These are phyloP conservation scores for Diddensiella santjacobensis DNA, from an alignment of 805 yeast species.

Conservation along the genomic window DNA sequence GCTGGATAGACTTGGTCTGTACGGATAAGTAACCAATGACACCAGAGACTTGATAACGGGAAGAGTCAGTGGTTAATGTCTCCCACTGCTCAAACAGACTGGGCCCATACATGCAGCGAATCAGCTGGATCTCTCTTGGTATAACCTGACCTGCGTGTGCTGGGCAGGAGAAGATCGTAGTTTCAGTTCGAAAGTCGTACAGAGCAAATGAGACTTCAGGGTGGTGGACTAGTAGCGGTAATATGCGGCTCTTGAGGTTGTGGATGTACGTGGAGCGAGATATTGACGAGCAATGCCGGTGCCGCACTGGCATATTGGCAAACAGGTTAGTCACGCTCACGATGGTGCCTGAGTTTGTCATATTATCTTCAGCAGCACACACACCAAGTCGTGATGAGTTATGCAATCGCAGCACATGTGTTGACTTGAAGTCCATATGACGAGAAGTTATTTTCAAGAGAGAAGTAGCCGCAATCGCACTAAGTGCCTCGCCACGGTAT, in stretches of 20 bases:
- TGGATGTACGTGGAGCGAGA: neutral
- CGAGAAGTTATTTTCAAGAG: conserved; percentile 44
- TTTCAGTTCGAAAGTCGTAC: neutral
- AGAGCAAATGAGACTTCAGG: conserved; percentile 9
- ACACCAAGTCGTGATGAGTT: conserved; percentile 7
- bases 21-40: neutral
- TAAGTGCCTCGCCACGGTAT: conserved; percentile 52
- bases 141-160: neutral
- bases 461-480: conserved; percentile 40
- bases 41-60: neutral
- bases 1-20: neutral
- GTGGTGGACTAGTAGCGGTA: conserved; percentile 6
- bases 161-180: neutral
- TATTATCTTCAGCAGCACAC: neutral
- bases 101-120: conserved; percentile 3
- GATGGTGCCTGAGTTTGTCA: conserved; percentile 10
- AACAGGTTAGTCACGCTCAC: conserved; percentile 24
- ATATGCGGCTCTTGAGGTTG: conserved; percentile 7
- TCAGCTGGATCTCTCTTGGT: conserved; percentile 5
- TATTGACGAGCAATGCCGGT: conserved; percentile 2
- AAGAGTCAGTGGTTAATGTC: neutral
- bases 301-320: conserved; percentile 27
- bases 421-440: conserved; percentile 16
- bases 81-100: conserved; percentile 5
- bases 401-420: conserved; percentile 16